These are phyloP conservation scores for Kwoniella dejecticola DNA, from an alignment of 768 basidiomycete genomes.

Conservation along the genomic window DNA sequence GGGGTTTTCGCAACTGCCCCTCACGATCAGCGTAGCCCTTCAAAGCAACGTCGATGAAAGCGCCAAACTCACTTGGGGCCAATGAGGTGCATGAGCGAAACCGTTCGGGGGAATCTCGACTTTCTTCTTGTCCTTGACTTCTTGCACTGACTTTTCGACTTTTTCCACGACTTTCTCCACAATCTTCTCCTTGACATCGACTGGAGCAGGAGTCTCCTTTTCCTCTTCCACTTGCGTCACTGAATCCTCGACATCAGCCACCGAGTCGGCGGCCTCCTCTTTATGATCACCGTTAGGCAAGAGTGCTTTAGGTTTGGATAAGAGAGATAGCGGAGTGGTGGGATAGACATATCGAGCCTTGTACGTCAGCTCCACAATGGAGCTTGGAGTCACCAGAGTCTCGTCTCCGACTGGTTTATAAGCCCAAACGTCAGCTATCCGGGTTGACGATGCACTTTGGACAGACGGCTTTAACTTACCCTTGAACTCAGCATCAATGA, in stretches of 20 bases:
- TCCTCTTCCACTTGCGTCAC: slow-evolving; percentile 51
- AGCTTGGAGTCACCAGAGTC: slow-evolving; percentile 77
- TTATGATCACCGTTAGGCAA: slow-evolving; percentile 23
- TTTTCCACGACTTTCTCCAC: slow-evolving; percentile 21
- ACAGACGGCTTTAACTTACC: slow-evolving; percentile 60
- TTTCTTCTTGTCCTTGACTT: slow-evolving; percentile 69
- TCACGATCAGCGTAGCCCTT: background rate
- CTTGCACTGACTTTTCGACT: slow-evolving; percentile 29
- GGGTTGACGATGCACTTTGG: background rate
- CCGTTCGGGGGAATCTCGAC: slow-evolving; percentile 58
- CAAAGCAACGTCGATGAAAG: slow-evolving; percentile 64
- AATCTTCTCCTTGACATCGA: slow-evolving; percentile 41
- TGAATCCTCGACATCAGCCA: slow-evolving; percentile 52
- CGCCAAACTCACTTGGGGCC: slow-evolving; percentile 71
- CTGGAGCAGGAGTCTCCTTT: slow-evolving; percentile 58
- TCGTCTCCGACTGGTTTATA: slow-evolving; percentile 77
- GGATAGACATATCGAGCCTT: slow-evolving; percentile 76
- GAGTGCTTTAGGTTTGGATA: slow-evolving; percentile 1
- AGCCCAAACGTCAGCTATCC: slow-evolving; percentile 4
- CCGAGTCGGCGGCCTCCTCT: slow-evolving; percentile 31
- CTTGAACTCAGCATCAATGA: slow-evolving; percentile 82
- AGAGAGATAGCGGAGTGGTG: slow-evolving; percentile 28
- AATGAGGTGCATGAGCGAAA: slow-evolving; percentile 86
- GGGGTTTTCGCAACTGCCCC: slow-evolving; percentile 75
- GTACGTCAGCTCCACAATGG: slow-evolving; percentile 82